phyloP scores from a whole-genome alignment of 768 basidiomycete species.

The Mycena sanguinolenta region DNA sequence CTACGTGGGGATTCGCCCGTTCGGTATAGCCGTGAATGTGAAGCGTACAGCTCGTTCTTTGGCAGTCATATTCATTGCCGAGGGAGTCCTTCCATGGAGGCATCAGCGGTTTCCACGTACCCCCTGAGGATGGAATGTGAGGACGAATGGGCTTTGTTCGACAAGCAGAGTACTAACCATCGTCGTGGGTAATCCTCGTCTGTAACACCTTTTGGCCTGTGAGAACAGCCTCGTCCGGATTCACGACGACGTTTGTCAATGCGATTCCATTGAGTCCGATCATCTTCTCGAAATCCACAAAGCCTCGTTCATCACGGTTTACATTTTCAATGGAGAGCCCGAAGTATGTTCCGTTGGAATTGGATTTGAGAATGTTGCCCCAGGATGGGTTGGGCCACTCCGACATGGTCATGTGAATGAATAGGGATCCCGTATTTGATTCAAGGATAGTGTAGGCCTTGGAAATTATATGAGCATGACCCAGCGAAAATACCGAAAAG shows the following conservation, averaged over 20 bases:
- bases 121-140: slow-evolving; percentile 64
- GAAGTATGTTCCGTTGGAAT: slow-evolving; percentile 98
- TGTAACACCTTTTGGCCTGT: slow-evolving; percentile 84
- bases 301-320: slow-evolving; percentile 88
- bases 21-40: slow-evolving; percentile 98
- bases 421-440: slow-evolving; percentile 92
- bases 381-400: slow-evolving; percentile 79
- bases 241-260: slow-evolving; percentile 89
- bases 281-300: slow-evolving; percentile 98
- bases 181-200: slow-evolving; percentile 95
- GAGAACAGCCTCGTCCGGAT: slow-evolving; percentile 80
- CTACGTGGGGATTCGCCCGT: slow-evolving; percentile 88
- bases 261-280: slow-evolving; percentile 96
- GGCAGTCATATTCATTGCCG: slow-evolving; percentile 79
- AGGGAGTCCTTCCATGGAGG: slow-evolving; percentile 85
- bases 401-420: slow-evolving; percentile 96
- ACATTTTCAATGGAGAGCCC: slow-evolving; percentile 88
- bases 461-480: neutral
- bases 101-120: slow-evolving; percentile 86
- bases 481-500: neutral
- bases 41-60: slow-evolving; percentile 78
- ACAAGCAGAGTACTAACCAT: slow-evolving; percentile 68
- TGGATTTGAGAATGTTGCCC: slow-evolving; percentile 95
- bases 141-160: slow-evolving; percentile 9
- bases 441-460: slow-evolving; percentile 96